These are phyloP conservation scores for Cladosporium phlei DNA, from an alignment of 2,329 filamentous ascomycete species.

Conservation along the genomic window DNA sequence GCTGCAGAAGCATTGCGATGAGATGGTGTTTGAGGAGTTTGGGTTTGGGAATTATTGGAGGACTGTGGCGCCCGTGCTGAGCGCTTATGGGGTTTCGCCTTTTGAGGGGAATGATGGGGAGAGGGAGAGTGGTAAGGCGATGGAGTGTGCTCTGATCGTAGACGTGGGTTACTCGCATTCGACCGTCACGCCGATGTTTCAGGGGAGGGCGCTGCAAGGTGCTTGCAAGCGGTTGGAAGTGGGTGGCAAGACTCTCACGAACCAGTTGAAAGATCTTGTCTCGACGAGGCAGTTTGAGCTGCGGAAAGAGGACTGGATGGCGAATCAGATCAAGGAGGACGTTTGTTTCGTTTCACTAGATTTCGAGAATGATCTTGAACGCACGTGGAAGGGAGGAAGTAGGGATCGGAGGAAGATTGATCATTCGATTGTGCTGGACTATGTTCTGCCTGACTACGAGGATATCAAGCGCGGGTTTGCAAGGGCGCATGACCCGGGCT, in stretches of 20 bases:
- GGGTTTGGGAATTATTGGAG: slow-evolving; percentile 84
- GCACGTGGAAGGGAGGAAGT: slow-evolving; percentile 72
- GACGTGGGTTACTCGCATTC: slow-evolving; percentile 93
- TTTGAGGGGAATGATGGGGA: slow-evolving; percentile 7
- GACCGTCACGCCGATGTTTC: slow-evolving; percentile 79
- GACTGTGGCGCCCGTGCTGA: slow-evolving; percentile 66
- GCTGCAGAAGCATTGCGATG: slow-evolving; percentile 84
- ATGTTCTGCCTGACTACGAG: slow-evolving; percentile 80
- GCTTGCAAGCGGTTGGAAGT: slow-evolving; percentile 82
- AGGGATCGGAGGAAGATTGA: slow-evolving; percentile 50
- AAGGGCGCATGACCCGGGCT: slow-evolving; percentile 68
- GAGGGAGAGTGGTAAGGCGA: slow-evolving; percentile 41
- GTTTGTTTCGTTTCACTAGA: slow-evolving; percentile 64
- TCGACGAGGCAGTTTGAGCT: slow-evolving; percentile 93
- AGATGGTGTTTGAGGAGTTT: slow-evolving; percentile 97
- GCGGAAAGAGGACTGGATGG: slow-evolving; percentile 86
- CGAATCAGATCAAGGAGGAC: slow-evolving; percentile 93
- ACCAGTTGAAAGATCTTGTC: slow-evolving; percentile 83
- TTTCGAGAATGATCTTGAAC: slow-evolving; percentile 73
- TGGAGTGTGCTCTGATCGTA: slow-evolving; percentile 79
- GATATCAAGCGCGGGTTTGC: slow-evolving; percentile 61
- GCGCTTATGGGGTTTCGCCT: slow-evolving; percentile 45
- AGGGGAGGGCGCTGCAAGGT: slow-evolving; percentile 72
- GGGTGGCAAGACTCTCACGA: slow-evolving; percentile 88
- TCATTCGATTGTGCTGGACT: slow-evolving; percentile 70